Base-by-base conservation (phyloP, 352 stramenopile genomes). In the Phytophthora melonis region DNA sequence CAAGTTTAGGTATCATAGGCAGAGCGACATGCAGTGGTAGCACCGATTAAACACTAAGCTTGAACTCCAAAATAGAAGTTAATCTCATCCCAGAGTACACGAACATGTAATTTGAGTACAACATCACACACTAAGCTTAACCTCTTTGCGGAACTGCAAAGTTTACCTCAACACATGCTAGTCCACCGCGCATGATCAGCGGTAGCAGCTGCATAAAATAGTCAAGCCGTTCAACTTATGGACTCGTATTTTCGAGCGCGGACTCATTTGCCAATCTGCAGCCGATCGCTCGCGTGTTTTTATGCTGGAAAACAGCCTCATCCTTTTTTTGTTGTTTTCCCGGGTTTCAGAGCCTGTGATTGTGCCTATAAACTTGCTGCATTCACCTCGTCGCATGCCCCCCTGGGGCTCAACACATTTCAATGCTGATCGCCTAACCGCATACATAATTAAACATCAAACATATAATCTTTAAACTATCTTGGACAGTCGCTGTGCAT, bases 51-150 rank as follows among this genome's bases (percentile, higher is more conserved):
- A n/a, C n/a, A n/a, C n/a, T n/a, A n/a, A n/a, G n/a, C 63, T 63
- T 70, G 54, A 63, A 43, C 53, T 59, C 55, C 53, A 11, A 30
- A 63, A 63, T 49, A 13, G 43, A 52, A 52, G 43, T 25, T 52
- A 52, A 23, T 8, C 18, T 71, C 64, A 21, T 58, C 53, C 58
- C 63, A 63, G 27, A 70, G 63, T 63, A n/a, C n/a, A n/a, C n/a
- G n/a, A n/a, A n/a, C n/a, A n/a, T n/a, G n/a, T n/a, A n/a, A n/a
- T n/a, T n/a, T n/a, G n/a, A n/a, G n/a, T n/a, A n/a, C n/a, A n/a
- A n/a, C n/a, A n/a, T n/a, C n/a, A n/a, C n/a, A 62, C 55, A 68
- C 43, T 61, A 65, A 78, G 65, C 61, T 78, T 74, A 66, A 70
- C 65, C 45, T 74, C 71, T 23, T 68, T 71, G 36, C 32, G 60